Evolutionary conservation across 2,329 filamentous ascomycete genomes (phyloP).

Genomic region (Hirsutella minnesotensis): DNA sequence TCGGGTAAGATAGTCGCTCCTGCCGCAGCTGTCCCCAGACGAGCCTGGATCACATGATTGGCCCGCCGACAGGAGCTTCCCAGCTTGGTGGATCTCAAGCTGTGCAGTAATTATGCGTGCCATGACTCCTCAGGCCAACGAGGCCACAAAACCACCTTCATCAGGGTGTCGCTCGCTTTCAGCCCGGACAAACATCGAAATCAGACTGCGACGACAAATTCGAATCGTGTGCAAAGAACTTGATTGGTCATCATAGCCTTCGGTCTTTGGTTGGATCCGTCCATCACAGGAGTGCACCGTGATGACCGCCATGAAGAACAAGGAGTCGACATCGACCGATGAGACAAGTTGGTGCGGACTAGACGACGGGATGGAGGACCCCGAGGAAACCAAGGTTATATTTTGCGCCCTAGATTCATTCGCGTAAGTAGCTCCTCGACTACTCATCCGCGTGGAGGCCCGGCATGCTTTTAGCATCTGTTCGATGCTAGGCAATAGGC

Average conservation of each 20-base stretch:
- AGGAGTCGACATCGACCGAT: conserved; percentile 12
- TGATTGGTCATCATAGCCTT: background rate
- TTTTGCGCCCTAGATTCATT: conserved; percentile 82
- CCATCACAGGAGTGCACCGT: background rate
- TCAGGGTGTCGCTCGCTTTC: no score
- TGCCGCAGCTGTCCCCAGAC: background rate
- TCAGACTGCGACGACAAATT: background rate
- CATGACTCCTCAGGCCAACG: no score
- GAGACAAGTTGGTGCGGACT: conserved; percentile 45
- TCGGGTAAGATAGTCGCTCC: background rate
- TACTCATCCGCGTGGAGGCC: background rate
- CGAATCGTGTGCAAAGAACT: background rate
- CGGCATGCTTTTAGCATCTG: no score
- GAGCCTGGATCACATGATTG: conserved; percentile 8
- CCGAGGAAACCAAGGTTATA: conserved; percentile 70
- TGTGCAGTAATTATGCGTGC: no score
- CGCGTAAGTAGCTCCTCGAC: conserved; percentile 45
- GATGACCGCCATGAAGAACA: conserved; percentile 1
- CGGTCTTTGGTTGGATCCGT: no score
- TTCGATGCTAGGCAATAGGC: no score
- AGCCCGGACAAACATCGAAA: background rate
- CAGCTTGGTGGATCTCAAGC: no score
- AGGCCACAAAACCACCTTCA: no score
- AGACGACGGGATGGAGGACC: conserved; percentile 57
- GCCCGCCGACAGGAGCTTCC: background rate